A percentile compares a stretch with the other conserved stretches of the same genome.
These are phyloP conservation scores for Solanum hybrid DNA, from an alignment of 305 asterid genomes.

Conservation along the genomic window DNA sequence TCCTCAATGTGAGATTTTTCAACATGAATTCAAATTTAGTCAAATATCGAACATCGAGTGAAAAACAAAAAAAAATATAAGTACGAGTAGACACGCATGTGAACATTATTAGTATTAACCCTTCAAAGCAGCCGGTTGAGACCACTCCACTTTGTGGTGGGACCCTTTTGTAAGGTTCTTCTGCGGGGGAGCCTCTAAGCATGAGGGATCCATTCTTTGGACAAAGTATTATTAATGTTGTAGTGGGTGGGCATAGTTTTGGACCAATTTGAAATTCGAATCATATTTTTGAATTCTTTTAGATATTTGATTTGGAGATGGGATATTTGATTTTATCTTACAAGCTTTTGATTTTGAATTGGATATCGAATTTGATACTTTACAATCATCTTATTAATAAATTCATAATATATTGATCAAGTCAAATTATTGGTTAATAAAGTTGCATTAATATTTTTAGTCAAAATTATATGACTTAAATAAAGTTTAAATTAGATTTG, in stretches of 20 bases:
- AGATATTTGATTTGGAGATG: not conserved
- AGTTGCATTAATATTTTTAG: too few relatives aligned
- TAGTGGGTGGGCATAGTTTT: not conserved
- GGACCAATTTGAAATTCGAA: not conserved
- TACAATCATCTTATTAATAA: too few relatives aligned
- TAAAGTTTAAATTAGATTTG: too few relatives aligned
- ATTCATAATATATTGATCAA: too few relatives aligned
- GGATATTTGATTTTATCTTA: not conserved
- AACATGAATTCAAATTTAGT: rapidly evolving
- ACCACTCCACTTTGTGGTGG: not conserved
- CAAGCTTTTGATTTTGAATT: not conserved
- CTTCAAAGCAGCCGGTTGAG: not conserved
- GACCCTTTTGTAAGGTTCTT: not conserved
- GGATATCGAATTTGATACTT: not conserved
- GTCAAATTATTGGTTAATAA: too few relatives aligned
- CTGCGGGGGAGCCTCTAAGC: not conserved
- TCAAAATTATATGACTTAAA: too few relatives aligned
- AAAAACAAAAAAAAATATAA: too few relatives aligned
- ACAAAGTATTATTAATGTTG: not conserved
- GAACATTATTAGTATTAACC: not conserved
- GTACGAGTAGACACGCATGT: not conserved
- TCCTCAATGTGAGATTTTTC: rapidly evolving
- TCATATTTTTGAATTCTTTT: not conserved
- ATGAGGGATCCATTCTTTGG: not conserved
- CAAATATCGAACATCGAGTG: rapidly evolving